Evolutionary conservation across 2,329 filamentous ascomycete species (phyloP), one percentile per base, ranked within the genome.

Genomic region (Neopestalotiopsis sp.): DNA sequence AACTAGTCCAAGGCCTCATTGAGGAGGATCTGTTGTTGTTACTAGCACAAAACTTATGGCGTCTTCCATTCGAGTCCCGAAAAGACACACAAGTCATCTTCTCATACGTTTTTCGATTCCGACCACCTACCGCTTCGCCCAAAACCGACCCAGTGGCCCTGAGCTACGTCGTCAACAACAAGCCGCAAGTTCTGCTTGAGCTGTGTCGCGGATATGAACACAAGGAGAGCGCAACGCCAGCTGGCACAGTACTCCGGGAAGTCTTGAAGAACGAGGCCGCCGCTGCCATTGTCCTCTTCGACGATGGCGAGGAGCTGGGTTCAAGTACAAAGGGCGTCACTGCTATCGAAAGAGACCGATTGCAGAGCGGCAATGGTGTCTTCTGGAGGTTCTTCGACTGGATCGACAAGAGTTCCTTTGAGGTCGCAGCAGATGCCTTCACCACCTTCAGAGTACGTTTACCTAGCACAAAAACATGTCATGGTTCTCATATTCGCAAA

Each of bases 331-430:
- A 94, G 72, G 92, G 94, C 57, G 85, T 97, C 53, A 90, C 88
- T 65, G 91, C 89, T 28, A 93, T 98, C 71, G 92, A 96, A 75
- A 89, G 92, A 61, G 91, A 94, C 70, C 83, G 90, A 56, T 90
- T 88, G 42, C 92, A 96, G 75, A 92, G 88, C 61, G 95, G 95
- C 13, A 88, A 90, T 59, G 95, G 95, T 3, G 90, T 98, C 1
- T 98, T 99, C 79, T 99, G 96, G 96, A 91, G 89, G 61, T 98
- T 98, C 82, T 98, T 99, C 78, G 90, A 92, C 71, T 99, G 95
- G 94, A 97, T 99, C 76, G 95, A 98, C 82, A 94, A 94, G 81
- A 94, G 94, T 74, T 95, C 93, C 38, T 99, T 99, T 77, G 96
- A 99, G 84, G 94, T 98, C 73, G 95, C 94, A 75, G 95, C 96